These are phyloP conservation scores for Rhizopus sp. DNA, from an alignment of 371 early-diverging fungal species.

Conservation along the genomic window DNA sequence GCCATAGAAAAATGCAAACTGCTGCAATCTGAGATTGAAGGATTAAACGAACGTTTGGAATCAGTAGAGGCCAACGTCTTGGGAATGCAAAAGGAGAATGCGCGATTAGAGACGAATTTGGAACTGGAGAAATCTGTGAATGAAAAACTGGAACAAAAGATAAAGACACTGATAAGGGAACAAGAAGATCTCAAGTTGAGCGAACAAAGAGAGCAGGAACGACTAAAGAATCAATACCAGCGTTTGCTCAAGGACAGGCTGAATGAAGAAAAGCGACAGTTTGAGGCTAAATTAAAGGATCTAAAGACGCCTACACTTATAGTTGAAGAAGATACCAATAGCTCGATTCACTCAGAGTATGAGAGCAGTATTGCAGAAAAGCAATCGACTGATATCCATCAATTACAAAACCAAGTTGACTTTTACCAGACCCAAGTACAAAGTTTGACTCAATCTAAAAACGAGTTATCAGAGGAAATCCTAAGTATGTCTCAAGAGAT, in stretches of 20 bases:
- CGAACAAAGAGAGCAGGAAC: slow-evolving; percentile 40
- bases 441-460: slow-evolving; percentile 65
- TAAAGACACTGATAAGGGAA: slow-evolving; percentile 28
- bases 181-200: slow-evolving; percentile 34
- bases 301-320: slow-evolving; percentile 9
- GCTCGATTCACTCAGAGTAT: too few relatives aligned
- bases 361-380: slow-evolving; percentile 37
- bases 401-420: slow-evolving; percentile 69
- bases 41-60: slow-evolving; percentile 19
- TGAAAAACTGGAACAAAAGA: slow-evolving; percentile 29
- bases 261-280: slow-evolving; percentile 40
- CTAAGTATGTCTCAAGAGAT: slow-evolving; percentile 63
- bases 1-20: slow-evolving; percentile 24
- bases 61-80: slow-evolving; percentile 31
- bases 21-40: slow-evolving; percentile 7
- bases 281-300: slow-evolving; percentile 31
- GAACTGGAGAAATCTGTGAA: slow-evolving; percentile 27
- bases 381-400: slow-evolving; percentile 58
- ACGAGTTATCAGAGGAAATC: slow-evolving; percentile 77
- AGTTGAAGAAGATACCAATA: slow-evolving; percentile 1
- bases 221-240: slow-evolving; percentile 44
- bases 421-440: slow-evolving; percentile 71
- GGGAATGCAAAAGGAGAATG: slow-evolving; percentile 26
- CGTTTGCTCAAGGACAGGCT: slow-evolving; percentile 43
- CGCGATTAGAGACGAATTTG: slow-evolving; percentile 22